A percentile compares a stretch with the other conserved stretches of the same genome.
Conservation (phyloP, 208 protist species). For the Leishmania major region DNA sequence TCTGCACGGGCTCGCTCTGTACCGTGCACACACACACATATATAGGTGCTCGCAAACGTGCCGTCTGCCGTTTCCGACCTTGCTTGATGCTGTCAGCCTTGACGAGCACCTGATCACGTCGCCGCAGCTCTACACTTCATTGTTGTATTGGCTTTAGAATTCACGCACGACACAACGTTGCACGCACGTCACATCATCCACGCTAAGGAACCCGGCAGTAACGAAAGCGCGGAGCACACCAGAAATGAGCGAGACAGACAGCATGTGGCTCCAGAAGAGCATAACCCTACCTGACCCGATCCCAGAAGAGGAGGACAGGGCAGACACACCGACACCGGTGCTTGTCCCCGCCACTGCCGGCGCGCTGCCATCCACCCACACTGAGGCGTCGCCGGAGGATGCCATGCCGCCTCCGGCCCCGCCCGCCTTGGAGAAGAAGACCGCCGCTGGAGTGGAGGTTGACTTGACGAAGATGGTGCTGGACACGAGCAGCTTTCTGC, state of each 20-base stretch:
- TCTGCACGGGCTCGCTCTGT: neutral
- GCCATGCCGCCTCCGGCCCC: constrained; percentile 20
- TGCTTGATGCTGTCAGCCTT: neutral
- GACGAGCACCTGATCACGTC: neutral
- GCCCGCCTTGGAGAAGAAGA: constrained; percentile 16
- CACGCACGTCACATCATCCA: neutral
- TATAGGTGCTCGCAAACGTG: neutral
- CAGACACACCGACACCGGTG: neutral
- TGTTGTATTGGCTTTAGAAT: neutral
- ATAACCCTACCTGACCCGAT: constrained; percentile 77
- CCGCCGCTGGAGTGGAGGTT: constrained; percentile 34
- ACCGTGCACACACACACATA: neutral
- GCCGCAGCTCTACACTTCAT: neutral
- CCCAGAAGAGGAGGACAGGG: constrained; percentile 35
- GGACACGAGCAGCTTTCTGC: constrained; percentile 43
- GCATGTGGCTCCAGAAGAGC: constrained; percentile 87
- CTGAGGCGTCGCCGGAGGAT: constrained; percentile 1
- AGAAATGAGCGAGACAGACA: constrained; percentile 46
- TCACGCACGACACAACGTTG: neutral
- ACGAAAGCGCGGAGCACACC: neutral
- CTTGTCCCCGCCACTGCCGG: neutral
- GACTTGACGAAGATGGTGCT: constrained; percentile 67
- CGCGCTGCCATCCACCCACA: neutral
- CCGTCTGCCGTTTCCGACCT: neutral
- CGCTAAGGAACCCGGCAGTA: too few relatives aligned